Evolutionary conservation across 1,284 basidiomycete species (phyloP), one percentile per base, ranked within the genome.

Genomic region (Exobasidium cylindrosporum): DNA sequence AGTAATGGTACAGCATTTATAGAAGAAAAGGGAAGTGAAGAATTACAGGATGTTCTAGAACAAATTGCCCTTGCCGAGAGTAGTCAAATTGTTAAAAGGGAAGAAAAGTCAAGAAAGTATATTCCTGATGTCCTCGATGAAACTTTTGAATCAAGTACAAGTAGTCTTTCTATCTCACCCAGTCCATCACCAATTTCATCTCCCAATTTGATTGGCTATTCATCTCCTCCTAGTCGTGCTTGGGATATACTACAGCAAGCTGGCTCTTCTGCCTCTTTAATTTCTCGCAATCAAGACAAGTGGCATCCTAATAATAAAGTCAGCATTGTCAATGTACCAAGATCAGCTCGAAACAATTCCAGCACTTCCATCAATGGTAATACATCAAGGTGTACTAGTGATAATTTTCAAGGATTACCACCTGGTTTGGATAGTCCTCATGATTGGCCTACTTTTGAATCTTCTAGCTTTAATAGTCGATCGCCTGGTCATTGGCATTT

Each of bases 181-280:
- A 67, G 64, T 10, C 63, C 66, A 1, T 66, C 64, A 5, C 69
- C 72, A 4, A 43, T 45, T 6, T 62, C 67, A 0, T 73, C 72
- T 11, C 72, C 72, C 10, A 61, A 58, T 23, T 44, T 73, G 31
- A 21, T 30, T 6, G 69, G 60, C 0, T 26, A 69, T 1, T 56
- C 54, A 0, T 61, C 71, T 17, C 43, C 67, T 32, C 64, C 73
- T 1, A 67, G 69, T 1, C 67, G 76, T 13, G 76, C 73, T 4
- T 76, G 73, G 75, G 70, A 73, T 31, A 78, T 77, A 44, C 50
- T 77, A n/a, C 58, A 61, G 10, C 60, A 64, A 28, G 72, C 72
- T 0, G 69, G 66, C 1, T 32, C 53, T 13, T 55, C 45, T n/a
- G 24, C 58, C 14, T 32, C 56, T 43, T 44, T 56, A n/a, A 53